Conservation (phyloP, 305 asterid genomes). For the Caryopteris hybrid region DNA sequence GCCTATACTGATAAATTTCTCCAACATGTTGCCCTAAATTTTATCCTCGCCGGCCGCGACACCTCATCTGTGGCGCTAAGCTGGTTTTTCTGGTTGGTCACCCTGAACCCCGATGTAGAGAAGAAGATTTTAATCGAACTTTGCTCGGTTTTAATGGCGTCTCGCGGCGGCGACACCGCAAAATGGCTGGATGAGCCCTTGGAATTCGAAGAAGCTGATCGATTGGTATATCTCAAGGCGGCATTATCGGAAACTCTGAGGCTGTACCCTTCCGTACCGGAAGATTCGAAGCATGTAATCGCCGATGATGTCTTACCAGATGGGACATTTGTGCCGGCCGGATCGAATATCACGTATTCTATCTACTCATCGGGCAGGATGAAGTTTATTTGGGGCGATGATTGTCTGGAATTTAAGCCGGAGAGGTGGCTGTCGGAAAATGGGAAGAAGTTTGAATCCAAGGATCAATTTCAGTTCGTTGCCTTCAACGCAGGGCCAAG, state of each 20-base stretch:
- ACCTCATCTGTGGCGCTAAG: constrained; percentile 64
- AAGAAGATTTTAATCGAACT: constrained; percentile 39
- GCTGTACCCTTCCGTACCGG: constrained; percentile 64
- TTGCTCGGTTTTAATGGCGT: constrained; percentile 27
- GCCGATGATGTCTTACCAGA: constrained; percentile 60
- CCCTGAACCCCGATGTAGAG: constrained; percentile 30
- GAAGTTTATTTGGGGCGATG: constrained; percentile 55
- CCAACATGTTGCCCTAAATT: constrained; percentile 50
- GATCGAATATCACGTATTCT: constrained; percentile 44
- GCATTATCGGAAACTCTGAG: constrained; percentile 61
- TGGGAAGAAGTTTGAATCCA: constrained; percentile 32
- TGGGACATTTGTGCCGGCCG: constrained; percentile 47
- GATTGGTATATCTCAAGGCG: constrained; percentile 47
- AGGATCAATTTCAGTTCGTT: constrained; percentile 37
- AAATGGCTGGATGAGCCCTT: constrained; percentile 55
- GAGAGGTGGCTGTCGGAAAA: constrained; percentile 44
- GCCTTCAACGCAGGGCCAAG: constrained; percentile 54
- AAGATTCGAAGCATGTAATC: constrained; percentile 60
- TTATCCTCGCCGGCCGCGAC: constrained; percentile 62
- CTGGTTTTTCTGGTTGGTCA: constrained; percentile 57
- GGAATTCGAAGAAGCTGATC: constrained; percentile 55
- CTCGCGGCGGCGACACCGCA: constrained; percentile 34
- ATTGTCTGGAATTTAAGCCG: constrained; percentile 47
- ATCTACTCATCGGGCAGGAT: constrained; percentile 51
- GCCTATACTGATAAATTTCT: constrained; percentile 35